Evolutionary conservation across 1,284 basidiomycete species (phyloP), one percentile per base, ranked within the genome.

Genomic region (Sporisorium iseilematis-ciliati): DNA sequence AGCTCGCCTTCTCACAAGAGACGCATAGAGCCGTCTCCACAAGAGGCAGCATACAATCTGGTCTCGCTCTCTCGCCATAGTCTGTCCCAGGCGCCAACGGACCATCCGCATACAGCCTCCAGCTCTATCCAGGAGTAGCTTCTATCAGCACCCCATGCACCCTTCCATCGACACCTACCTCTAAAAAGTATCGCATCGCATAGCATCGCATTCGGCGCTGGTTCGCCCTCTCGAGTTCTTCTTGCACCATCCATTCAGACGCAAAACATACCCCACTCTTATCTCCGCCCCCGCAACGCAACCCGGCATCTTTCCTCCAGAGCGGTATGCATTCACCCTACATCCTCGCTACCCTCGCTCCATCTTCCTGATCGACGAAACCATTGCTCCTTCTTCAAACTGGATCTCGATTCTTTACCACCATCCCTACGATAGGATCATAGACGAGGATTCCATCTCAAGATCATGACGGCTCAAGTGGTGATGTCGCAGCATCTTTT

Each of bases 401-500:
- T 41, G 14, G 35, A 18, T 12, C 38, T 29, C 40, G 21, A 8
- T 14, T 20, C 53, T 46, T 20, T 29, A 23, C 18, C 26, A 42
- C 23, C 7, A 43, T 52, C 50, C n/a, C 20, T 11, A 20, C 11
- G 35, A 38, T 38, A 14, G 6, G 3, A 51, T 12, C 21, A 26
- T 21, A 52, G 14, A 49, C 48, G 48, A 31, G 48, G 18, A 31
- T 18, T 4, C 26, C 48, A 49, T 21, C 20, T 20, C 14, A 4
- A 51, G 29, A 65, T 4, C 42, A 75, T 75, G 73, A 68, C 73
- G 48, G 73, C 73, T 8, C 73, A 71, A 35, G 73, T 75, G 6
- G 52, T 67, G 62, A 69, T 65, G 64, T 41, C 73, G 23, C 67
- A 70, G 14, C 67, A 75, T 52, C 55, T 48, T 21, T 75, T 75